Evolutionary conservation across 2,329 filamentous ascomycete genomes (phyloP).

Genomic region (Podosphaera fusca): DNA sequence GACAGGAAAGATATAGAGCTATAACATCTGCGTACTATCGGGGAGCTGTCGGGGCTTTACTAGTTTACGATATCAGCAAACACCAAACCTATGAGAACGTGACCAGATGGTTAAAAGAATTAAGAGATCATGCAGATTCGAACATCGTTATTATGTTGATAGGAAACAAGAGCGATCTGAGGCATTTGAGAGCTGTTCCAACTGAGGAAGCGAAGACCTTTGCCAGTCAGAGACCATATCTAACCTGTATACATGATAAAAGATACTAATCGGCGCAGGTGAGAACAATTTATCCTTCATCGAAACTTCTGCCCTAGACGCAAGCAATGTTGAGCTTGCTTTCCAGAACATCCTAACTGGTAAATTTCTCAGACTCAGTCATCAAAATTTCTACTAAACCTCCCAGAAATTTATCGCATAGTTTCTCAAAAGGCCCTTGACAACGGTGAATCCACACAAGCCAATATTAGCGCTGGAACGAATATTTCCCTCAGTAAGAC

Average conservation of each 20-base stretch:
- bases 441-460: slow-evolving; percentile 59
- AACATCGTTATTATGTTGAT: slow-evolving; percentile 99
- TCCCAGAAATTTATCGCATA: slow-evolving; percentile 90
- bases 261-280: slow-evolving; percentile 29
- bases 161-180: slow-evolving; percentile 99
- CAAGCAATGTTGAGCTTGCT: slow-evolving; percentile 95
- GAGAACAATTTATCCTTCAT: slow-evolving; percentile 98
- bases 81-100: slow-evolving; percentile 99
- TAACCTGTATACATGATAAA: background rate
- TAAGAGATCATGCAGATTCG: slow-evolving; percentile 90
- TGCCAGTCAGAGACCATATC: slow-evolving; percentile 41
- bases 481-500: slow-evolving; percentile 77
- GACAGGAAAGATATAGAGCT: slow-evolving; percentile 95
- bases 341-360: slow-evolving; percentile 99
- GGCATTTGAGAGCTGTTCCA: slow-evolving; percentile 85
- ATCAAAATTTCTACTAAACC: background rate
- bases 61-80: slow-evolving; percentile 99
- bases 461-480: slow-evolving; percentile 55
- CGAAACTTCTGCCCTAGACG: slow-evolving; percentile 94
- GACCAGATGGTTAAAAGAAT: slow-evolving; percentile 95
- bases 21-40: slow-evolving; percentile 99
- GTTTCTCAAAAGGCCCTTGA: slow-evolving; percentile 95
- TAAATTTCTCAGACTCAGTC: slow-evolving; percentile 22
- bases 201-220: slow-evolving; percentile 97
- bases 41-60: slow-evolving; percentile 84